Percentiles rank a stretch among this genome's conserved stretches.
phyloP scores from a whole-genome alignment of 1,284 basidiomycete genomes.

The Afroboletus lepidellus region DNA sequence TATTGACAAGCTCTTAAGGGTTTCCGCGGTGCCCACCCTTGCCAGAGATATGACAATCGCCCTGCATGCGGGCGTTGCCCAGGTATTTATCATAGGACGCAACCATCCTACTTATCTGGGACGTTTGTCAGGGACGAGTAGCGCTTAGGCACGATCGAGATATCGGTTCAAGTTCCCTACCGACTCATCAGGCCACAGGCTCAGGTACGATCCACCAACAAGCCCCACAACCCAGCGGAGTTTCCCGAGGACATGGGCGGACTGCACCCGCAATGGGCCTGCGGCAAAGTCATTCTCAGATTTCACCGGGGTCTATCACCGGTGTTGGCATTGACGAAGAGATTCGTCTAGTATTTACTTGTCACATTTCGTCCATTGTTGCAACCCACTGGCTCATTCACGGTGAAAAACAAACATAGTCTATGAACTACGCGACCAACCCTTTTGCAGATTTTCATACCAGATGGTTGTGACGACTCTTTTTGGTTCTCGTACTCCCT shows the following conservation, averaged over 20 bases:
- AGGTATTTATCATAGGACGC: neutral
- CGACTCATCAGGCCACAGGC: conserved; percentile 8
- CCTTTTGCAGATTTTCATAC: conserved; percentile 9
- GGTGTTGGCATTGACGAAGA: neutral
- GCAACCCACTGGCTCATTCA: conserved; percentile 1
- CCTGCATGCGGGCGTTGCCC: neutral
- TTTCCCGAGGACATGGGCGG: neutral
- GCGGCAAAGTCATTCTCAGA: too few species aligned
- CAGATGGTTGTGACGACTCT: conserved; percentile 6
- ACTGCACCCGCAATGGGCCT: neutral
- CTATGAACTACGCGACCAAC: conserved; percentile 13
- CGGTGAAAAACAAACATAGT: conserved; percentile 4
- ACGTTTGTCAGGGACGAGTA: conserved; percentile 6
- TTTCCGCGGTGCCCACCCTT: neutral
- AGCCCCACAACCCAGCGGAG: neutral
- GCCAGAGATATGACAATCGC: neutral
- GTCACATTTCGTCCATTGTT: conserved; percentile 7
- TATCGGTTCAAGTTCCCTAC: conserved; percentile 2
- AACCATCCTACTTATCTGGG: conserved; percentile 1
- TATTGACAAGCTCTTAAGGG: neutral
- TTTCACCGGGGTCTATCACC: neutral
- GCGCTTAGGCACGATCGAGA: conserved; percentile 16
- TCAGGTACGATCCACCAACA: conserved; percentile 15
- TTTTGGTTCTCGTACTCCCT: conserved; percentile 13
- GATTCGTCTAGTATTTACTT: neutral